Conservation (phyloP, 2,329 filamentous ascomycete species). For the Ascosphaera apis region DNA sequence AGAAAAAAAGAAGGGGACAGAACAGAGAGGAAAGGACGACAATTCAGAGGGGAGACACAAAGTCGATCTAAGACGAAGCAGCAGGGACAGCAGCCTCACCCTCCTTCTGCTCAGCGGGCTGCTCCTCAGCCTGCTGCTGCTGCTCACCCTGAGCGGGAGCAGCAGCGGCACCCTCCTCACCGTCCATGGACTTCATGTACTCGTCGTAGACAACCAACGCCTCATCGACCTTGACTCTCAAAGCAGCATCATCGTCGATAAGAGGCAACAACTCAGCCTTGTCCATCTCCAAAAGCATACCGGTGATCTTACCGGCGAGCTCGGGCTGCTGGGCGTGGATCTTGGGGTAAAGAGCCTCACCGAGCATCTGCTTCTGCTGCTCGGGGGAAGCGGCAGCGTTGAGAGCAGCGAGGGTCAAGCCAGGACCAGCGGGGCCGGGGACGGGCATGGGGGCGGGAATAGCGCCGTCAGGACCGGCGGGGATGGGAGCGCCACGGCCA, state of each 20-base stretch:
- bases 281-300: conserved; percentile 99
- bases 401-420: conserved; percentile 29
- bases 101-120: conserved; percentile 14
- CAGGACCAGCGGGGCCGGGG: conserved; percentile 17
- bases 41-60: conserved; percentile 4
- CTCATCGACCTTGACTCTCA: conserved; percentile 91
- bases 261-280: conserved; percentile 58
- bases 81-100: conserved; percentile 5
- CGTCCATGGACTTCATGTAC: conserved; percentile 71
- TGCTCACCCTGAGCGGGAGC: conserved; percentile 20
- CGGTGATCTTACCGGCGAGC: conserved; percentile 95
- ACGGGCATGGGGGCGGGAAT: conserved; percentile 14
- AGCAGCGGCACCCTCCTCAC: conserved; percentile 16
- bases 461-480: conserved; percentile 9
- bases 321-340: conserved; percentile 87
- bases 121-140: conserved; percentile 20
- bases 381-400: conserved; percentile 30
- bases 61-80: conserved; percentile 5
- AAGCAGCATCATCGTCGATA: conserved; percentile 68
- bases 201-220: conserved; percentile 94
- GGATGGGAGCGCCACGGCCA: conserved; percentile 16
- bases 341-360: conserved; percentile 96
- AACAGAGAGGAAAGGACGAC: background rate
- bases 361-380: conserved; percentile 97
- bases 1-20: background rate